Conservation (phyloP, 805 yeast species). For the Myxozyma mucilagina region DNA sequence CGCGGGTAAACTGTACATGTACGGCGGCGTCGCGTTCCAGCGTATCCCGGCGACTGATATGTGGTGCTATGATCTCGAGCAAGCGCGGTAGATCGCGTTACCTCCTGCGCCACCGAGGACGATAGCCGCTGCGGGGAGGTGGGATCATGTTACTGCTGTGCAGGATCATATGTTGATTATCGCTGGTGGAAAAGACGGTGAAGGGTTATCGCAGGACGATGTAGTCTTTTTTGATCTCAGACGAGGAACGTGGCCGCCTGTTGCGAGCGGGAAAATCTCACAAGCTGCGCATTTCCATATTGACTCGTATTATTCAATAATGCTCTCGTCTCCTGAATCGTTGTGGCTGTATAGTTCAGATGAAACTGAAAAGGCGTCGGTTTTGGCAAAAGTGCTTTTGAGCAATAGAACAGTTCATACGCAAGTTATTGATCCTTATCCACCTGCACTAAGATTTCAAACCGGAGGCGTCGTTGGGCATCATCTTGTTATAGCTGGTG, state of each 20-base stretch:
- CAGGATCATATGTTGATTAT: constrained; percentile 20
- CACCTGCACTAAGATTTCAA: constrained; percentile 20
- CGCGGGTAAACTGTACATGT: constrained; percentile 13
- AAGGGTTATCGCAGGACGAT: constrained; percentile 20
- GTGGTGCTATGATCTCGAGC: constrained; percentile 19
- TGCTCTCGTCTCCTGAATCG: no score
- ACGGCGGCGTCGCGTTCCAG: constrained; percentile 18
- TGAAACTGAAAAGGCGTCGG: no score
- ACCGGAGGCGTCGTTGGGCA: constrained; percentile 22
- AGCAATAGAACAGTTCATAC: no score
- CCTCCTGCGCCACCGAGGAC: constrained; percentile 4
- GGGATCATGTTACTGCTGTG: constrained; percentile 28
- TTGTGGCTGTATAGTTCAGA: no score
- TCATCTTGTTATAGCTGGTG: constrained; percentile 18
- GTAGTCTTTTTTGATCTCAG: constrained; percentile 19
- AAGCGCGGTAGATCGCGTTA: constrained; percentile 8
- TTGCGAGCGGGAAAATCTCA: not conserved
- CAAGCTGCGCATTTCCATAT: no score
- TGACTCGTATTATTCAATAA: no score
- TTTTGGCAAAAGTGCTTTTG: no score
- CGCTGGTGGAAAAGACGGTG: constrained; percentile 31
- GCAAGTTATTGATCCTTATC: not conserved
- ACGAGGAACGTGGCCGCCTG: constrained; percentile 11
- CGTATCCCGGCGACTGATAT: constrained; percentile 13
- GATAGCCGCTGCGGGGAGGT: constrained; percentile 6